These are phyloP conservation scores for Penicillium cinerascens DNA, from an alignment of 495 filamentous ascomycete species.

Conservation along the genomic window DNA sequence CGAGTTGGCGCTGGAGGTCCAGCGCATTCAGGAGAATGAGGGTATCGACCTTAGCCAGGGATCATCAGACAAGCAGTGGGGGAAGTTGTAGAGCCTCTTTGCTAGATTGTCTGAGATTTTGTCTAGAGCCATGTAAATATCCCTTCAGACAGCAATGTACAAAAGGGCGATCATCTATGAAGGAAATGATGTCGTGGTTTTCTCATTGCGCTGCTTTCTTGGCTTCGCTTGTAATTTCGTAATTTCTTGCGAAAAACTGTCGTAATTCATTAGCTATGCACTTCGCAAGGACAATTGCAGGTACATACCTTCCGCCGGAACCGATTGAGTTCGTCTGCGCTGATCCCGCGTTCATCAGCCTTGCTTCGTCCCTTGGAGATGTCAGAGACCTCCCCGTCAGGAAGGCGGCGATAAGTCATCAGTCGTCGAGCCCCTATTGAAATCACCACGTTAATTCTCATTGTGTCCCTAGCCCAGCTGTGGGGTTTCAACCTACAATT, in stretches of 20 bases:
- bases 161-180: neutral
- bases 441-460: constrained; percentile 1
- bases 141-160: neutral
- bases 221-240: neutral
- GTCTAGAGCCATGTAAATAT: neutral
- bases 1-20: constrained; percentile 54
- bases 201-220: constrained; percentile 6
- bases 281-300: neutral
- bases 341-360: constrained; percentile 39
- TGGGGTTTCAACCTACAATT: constrained; percentile 58
- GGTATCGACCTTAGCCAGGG: constrained; percentile 37
- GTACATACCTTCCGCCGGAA: constrained; percentile 61
- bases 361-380: constrained; percentile 33
- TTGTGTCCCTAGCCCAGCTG: neutral
- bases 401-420: constrained; percentile 75
- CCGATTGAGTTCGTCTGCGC: constrained; percentile 74
- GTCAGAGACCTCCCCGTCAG: constrained; percentile 55
- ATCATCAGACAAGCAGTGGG: constrained; percentile 14
- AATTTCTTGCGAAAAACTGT: constrained; percentile 4
- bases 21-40: constrained; percentile 42
- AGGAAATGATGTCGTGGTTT: neutral
- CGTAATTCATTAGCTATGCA: neutral
- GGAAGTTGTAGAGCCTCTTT: constrained; percentile 18
- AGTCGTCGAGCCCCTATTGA: constrained; percentile 73
- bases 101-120: neutral